A percentile compares a stretch with the other conserved stretches of the same genome.
These are phyloP conservation scores for Populus tomentosa DNA, from an alignment of 441 rosid genomes.

Conservation along the genomic window DNA sequence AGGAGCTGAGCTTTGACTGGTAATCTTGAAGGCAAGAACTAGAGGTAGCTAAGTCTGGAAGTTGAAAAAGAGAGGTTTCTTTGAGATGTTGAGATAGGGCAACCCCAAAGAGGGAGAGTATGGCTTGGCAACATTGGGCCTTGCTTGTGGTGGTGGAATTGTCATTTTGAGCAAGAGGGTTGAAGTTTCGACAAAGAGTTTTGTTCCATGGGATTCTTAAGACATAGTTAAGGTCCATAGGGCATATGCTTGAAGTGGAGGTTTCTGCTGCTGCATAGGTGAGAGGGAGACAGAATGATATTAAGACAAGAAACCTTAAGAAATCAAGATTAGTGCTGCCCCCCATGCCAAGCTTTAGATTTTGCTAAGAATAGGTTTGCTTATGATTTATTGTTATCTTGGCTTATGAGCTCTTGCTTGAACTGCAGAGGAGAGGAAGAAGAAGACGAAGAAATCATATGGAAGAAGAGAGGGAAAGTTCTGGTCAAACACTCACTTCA, in stretches of 20 bases:
- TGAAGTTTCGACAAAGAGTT: conserved; percentile 36
- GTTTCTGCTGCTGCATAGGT: neutral
- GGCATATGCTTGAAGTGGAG: conserved; percentile 32
- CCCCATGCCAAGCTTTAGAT: neutral
- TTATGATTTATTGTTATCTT: neutral
- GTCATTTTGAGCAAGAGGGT: conserved; percentile 4
- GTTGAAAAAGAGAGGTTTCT: conserved; percentile 54
- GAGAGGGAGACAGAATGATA: conserved; percentile 4
- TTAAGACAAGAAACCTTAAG: neutral
- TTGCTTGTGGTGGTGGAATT: neutral
- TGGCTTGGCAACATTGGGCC: conserved; percentile 45
- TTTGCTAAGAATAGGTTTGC: neutral
- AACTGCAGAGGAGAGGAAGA: neutral
- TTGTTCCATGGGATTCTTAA: conserved; percentile 66
- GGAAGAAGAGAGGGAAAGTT: neutral
- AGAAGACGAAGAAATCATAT: neutral
- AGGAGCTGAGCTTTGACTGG: conserved; percentile 47
- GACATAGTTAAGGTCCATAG: conserved; percentile 61
- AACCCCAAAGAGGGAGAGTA: conserved; percentile 56
- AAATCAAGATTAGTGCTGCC: neutral
- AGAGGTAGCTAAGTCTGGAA: conserved; percentile 53
- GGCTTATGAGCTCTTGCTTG: neutral
- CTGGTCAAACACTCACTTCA: neutral
- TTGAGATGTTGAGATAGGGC: conserved; percentile 58
- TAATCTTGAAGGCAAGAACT: conserved; percentile 54